Conservation (phyloP, 176 grass and related monocot genomes). For the Ensete glaucum region DNA sequence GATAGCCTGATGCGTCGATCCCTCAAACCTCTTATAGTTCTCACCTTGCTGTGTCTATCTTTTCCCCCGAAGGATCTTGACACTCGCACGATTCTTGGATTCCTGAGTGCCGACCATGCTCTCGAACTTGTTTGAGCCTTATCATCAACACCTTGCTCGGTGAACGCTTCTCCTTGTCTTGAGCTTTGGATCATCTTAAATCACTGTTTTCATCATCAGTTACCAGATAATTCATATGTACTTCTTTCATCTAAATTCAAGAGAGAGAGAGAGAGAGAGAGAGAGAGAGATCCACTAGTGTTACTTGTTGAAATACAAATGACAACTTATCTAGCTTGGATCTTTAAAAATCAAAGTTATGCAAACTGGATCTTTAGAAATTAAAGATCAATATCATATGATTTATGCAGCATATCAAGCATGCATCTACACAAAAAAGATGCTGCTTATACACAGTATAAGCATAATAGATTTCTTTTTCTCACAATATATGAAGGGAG, state of each 20-base stretch:
- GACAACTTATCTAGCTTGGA: no score
- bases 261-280: neutral
- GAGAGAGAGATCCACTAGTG: neutral
- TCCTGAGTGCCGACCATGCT: slow-evolving; percentile 56
- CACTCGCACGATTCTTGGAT: slow-evolving; percentile 83
- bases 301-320: neutral
- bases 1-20: slow-evolving; percentile 79
- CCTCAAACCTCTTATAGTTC: slow-evolving; percentile 65
- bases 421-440: no score
- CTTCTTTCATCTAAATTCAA: neutral
- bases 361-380: no score
- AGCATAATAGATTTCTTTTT: no score
- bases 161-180: neutral
- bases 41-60: slow-evolving; percentile 90
- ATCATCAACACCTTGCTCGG: neutral
- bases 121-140: slow-evolving; percentile 23
- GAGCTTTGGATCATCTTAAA: slow-evolving; percentile 1
- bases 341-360: no score
- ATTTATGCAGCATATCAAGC: no score
- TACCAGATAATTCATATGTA: neutral
- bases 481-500: no score
- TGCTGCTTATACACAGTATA: no score
- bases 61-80: slow-evolving; percentile 80
- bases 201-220: neutral
- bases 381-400: no score